A percentile compares a stretch with the other conserved stretches of the same genome.
Evolutionary conservation across 2,329 filamentous ascomycete species (phyloP).

Genomic region (Arachnomyces sp.): DNA sequence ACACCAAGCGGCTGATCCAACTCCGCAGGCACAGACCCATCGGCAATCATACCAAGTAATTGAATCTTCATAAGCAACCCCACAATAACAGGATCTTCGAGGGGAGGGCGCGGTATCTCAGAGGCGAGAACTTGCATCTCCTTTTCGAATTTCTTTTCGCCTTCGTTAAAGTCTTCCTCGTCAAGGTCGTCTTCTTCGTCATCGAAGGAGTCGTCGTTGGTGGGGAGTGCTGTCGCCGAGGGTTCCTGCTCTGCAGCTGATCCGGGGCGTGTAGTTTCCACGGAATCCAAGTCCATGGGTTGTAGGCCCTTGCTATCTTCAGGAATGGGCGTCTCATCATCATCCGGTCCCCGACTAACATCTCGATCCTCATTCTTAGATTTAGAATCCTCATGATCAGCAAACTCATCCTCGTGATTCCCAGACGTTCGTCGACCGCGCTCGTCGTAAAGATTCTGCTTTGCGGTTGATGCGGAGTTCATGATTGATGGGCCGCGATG

Average conservation of each 20-base stretch:
- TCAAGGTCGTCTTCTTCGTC: slow-evolving; percentile 38
- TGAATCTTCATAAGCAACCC: slow-evolving; percentile 36
- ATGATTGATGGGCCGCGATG: slow-evolving; percentile 7
- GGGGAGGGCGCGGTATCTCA: slow-evolving; percentile 33
- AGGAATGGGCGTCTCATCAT: no score
- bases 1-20: slow-evolving; percentile 18
- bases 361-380: no score
- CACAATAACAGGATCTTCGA: slow-evolving; percentile 36
- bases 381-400: no score
- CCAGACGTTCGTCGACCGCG: slow-evolving; percentile 13
- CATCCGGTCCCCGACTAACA: no score
- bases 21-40: slow-evolving; percentile 24
- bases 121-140: slow-evolving; percentile 36
- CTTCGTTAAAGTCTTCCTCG: slow-evolving; percentile 39
- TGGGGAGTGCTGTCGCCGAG: slow-evolving; percentile 15
- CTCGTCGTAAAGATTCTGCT: slow-evolving; percentile 26
- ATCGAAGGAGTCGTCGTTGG: slow-evolving; percentile 36
- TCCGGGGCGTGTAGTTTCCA: background rate
- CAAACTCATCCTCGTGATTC: background rate
- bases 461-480: slow-evolving; percentile 14
- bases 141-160: slow-evolving; percentile 37
- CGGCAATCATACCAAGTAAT: slow-evolving; percentile 34
- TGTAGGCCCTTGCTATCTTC: no score
- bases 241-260: background rate
- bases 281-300: no score